Base-by-base conservation (phyloP, 306 rosid species). In the Lablab purpureus region DNA sequence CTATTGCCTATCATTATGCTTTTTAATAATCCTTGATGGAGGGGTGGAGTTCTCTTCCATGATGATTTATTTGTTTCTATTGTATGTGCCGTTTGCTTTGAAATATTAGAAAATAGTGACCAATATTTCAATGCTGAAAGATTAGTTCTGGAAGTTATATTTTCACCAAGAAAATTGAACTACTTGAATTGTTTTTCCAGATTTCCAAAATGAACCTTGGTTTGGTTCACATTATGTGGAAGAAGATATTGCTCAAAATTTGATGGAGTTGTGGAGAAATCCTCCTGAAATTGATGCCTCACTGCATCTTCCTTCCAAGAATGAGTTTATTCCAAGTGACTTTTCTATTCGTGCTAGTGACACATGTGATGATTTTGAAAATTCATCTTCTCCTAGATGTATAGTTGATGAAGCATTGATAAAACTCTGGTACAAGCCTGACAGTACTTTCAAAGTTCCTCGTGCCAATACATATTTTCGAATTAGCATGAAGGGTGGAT, bases 341-440 rank as follows among this genome's bases (percentile, higher is more conserved):
- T 92, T 95, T 88, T 90, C 96, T 66, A 84, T 92, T 59, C 91
- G 89, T 66, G 86, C 89, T 70, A 79, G 71, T 75, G 82, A 80
- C 51, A 30, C 47, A 4, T 22, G 76, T 64, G 82, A 77, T 74
- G 89, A 83, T 79, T 83, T 63, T 80, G 73, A 59, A 37, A 82
- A 82, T 74, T 62, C 70, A 79, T 78, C 87, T 46, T 87, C 84
- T 82, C 98, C 97, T 67, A 87, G 77, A 78, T 90, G 97, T 77
- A 86, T 95, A 86, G 79, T 91, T 73, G 91, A 95, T 87, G 99
- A 92, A 77, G 88, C 97, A 71, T 85, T 90, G 49, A 89, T 95
- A 67, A 95, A 91, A 89, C 85, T 92, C 77, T 95, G 99, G 99
- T 89, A 95, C 93, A 92, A 91, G 88, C 89, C 85, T 55, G 99